Evolutionary conservation across 1,284 basidiomycete species (phyloP).

Genomic region (Chalciporus sp.): DNA sequence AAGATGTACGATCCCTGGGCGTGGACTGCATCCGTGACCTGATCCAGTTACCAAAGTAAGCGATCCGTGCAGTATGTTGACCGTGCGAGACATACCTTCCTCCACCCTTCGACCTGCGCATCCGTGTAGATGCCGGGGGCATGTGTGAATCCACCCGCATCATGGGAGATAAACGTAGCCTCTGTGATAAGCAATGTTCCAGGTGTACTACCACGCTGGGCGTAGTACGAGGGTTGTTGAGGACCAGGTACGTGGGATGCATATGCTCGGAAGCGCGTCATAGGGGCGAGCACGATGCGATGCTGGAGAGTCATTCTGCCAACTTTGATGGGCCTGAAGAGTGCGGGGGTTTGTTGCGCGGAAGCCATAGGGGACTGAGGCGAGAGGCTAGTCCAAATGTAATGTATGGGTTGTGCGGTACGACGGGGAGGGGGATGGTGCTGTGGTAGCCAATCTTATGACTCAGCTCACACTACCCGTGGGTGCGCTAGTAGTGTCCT

Average conservation of each 20-base stretch:
- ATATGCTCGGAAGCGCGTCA: constrained; percentile 36
- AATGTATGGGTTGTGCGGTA: background rate
- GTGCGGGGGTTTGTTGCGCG: constrained; percentile 7
- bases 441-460: no score
- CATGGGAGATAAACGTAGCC: constrained; percentile 34
- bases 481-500: no score
- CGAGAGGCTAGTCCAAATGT: background rate
- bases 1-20: constrained; percentile 42
- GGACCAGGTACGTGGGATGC: constrained; percentile 21
- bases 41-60: background rate
- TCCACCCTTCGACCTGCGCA: constrained; percentile 27
- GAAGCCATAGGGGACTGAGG: constrained; percentile 2
- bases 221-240: constrained; percentile 32
- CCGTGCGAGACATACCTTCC: constrained; percentile 12
- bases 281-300: constrained; percentile 36
- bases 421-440: background rate
- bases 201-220: constrained; percentile 28
- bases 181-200: constrained; percentile 38
- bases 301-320: constrained; percentile 35
- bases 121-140: constrained; percentile 31
- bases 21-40: constrained; percentile 44
- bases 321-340: constrained; percentile 39
- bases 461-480: no score
- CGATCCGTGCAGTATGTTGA: background rate
- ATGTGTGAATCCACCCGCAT: constrained; percentile 25